Evolutionary conservation across 2,329 filamentous ascomycete genomes (phyloP), one percentile per base, ranked within the genome.

Genomic region (Fusarium azukiicola): DNA sequence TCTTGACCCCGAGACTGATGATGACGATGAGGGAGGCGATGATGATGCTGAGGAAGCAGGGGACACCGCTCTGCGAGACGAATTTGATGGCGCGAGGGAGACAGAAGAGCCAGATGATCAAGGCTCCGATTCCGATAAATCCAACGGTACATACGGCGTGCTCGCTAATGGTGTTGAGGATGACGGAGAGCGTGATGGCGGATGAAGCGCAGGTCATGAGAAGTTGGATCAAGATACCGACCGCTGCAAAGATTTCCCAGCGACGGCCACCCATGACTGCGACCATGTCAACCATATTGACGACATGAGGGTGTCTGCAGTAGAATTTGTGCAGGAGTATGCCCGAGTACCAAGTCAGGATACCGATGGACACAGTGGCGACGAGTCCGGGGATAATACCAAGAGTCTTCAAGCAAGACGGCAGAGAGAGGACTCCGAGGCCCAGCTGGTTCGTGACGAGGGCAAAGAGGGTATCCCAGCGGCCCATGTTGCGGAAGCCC

Each of bases 271-370:
- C 87, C 90, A 91, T 76, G 89, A 91, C 78, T 90, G 90, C 80
- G 91, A 90, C 90, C 91, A 95, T 92, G 81, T 95, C 94, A 81
- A 93, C 95, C 21, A 95, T 93, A 85, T 95, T 94, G 77, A 93
- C 92, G 76, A 94, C 90, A 85, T 95, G 92, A 3, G 94, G 94
- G 81, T 95, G 92, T 74, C 92, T 90, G 74, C 95, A 86, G 84
- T 94, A 95, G 84, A 95, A 95, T 81, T 93, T 90, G 93, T 93
- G 94, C 44, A 80, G 73, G 23, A 75, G 74, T 11, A 83, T 72
- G 21, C 94, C 80, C 27, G 80, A 81, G 67, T 83, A 95, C 4
- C 94, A 95, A 84, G 95, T 95, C 6, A 95, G 87, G 17, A 95
- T 93, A 56, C 94, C 86, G 4, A 84, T 89, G 19, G 93, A 93